phyloP scores from a whole-genome alignment of 306 rosid species.

The Cicer cuneatum region DNA sequence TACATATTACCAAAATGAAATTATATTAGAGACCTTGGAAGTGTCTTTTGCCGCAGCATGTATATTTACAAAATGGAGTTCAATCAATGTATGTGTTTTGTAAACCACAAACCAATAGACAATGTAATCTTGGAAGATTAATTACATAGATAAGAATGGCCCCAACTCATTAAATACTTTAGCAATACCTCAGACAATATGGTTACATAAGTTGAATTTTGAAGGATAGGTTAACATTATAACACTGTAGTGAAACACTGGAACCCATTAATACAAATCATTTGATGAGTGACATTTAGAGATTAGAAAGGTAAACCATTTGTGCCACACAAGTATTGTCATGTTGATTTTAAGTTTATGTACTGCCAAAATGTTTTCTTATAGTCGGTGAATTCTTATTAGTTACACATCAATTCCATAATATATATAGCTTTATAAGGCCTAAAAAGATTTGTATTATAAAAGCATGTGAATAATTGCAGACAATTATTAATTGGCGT shows the following conservation, averaged over 20 bases:
- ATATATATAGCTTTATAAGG: slow-evolving; percentile 34
- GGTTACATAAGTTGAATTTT: slow-evolving; percentile 42
- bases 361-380: slow-evolving; percentile 49
- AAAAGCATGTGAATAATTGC: slow-evolving; percentile 54
- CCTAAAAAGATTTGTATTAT: slow-evolving; percentile 32
- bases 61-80: slow-evolving; percentile 28
- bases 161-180: slow-evolving; percentile 56
- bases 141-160: slow-evolving; percentile 48
- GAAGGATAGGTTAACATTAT: slow-evolving; percentile 13
- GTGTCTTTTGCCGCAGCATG: slow-evolving; percentile 47
- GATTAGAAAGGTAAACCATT: slow-evolving; percentile 35
- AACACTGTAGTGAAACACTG: slow-evolving; percentile 34
- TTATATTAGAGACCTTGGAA: slow-evolving; percentile 41
- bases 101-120: slow-evolving; percentile 50
- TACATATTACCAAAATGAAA: slow-evolving; percentile 54
- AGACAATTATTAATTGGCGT: slow-evolving; percentile 47
- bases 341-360: slow-evolving; percentile 35
- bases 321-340: slow-evolving; percentile 48
- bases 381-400: slow-evolving; percentile 44
- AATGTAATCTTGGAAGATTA: slow-evolving; percentile 46
- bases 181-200: slow-evolving; percentile 32
- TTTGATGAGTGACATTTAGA: slow-evolving; percentile 31
- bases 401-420: too few relatives aligned
- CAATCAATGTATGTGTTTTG: slow-evolving; percentile 37
- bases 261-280: slow-evolving; percentile 44